phyloP scores from a whole-genome alignment of 2,329 filamentous ascomycete species.

The Periconia sp. region DNA sequence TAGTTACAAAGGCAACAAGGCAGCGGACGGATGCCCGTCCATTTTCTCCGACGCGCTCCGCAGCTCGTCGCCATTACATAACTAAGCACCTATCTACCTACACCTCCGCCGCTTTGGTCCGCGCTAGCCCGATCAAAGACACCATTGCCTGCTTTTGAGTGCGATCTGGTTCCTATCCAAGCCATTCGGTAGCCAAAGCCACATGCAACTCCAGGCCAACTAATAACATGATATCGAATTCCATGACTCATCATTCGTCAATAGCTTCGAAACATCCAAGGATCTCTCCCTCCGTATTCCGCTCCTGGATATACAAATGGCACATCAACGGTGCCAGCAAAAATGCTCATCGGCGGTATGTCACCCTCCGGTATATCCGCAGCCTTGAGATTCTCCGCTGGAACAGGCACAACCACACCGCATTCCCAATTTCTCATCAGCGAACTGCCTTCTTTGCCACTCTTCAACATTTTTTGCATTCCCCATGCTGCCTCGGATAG shows the following conservation, averaged over 20 bases:
- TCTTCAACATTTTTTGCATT: constrained; percentile 69
- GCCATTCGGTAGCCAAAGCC: no score
- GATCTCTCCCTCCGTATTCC: constrained; percentile 48
- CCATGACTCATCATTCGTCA: no score
- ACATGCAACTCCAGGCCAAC: no score
- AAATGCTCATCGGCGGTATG: constrained; percentile 49
- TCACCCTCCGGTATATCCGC: constrained; percentile 11
- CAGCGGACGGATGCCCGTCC: no score
- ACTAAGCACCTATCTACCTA: neutral
- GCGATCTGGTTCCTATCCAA: neutral
- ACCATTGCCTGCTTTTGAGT: neutral
- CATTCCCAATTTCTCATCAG: constrained; percentile 89
- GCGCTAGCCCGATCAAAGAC: neutral
- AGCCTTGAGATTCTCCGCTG: constrained; percentile 14
- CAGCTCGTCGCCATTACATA: no score
- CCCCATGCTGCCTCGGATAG: constrained; percentile 95
- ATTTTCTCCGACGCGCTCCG: no score
- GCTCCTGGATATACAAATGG: constrained; percentile 65
- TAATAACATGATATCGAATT: no score
- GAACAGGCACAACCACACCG: constrained; percentile 74
- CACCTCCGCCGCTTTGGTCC: constrained; percentile 13
- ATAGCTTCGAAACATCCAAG: constrained; percentile 46
- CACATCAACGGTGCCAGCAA: constrained; percentile 60
- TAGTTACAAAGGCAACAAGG: no score
- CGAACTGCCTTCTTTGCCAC: constrained; percentile 69